Conservation (phyloP, 2,329 filamentous ascomycete species). For the Trichoderma endophyticum region DNA sequence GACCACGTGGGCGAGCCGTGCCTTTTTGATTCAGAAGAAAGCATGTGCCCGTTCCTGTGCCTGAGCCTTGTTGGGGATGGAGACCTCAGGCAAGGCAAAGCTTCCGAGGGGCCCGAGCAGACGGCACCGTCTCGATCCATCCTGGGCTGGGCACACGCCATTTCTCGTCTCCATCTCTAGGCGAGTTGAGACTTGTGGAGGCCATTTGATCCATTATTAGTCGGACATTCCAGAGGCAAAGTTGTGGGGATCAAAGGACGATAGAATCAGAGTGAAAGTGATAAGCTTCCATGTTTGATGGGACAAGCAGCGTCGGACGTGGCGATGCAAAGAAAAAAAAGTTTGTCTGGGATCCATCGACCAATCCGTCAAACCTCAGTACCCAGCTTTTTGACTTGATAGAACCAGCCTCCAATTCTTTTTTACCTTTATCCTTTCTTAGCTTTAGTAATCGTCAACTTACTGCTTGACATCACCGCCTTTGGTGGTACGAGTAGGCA, state of each 20-base stretch:
- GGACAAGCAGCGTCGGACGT: not conserved
- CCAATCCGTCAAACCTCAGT: not conserved
- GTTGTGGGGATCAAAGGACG: conserved; percentile 6
- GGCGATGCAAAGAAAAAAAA: not conserved
- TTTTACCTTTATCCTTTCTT: too few relatives aligned
- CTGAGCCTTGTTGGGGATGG: not conserved
- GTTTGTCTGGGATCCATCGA: not conserved
- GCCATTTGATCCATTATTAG: not conserved
- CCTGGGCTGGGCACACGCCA: conserved; percentile 3
- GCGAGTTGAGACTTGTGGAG: conserved; percentile 8
- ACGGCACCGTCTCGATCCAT: conserved; percentile 13
- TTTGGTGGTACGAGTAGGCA: not conserved
- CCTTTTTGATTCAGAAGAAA: not conserved
- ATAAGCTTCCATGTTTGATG: not conserved
- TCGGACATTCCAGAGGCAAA: conserved; percentile 16
- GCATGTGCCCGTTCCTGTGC: too few relatives aligned
- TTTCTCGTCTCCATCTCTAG: not conserved
- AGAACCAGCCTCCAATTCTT: not conserved
- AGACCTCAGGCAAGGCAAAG: not conserved
- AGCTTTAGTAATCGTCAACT: not conserved
- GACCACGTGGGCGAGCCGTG: conserved; percentile 13
- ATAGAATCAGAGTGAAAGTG: not conserved
- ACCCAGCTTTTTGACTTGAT: not conserved
- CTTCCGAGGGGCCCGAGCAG: conserved; percentile 16
- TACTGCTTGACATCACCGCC: not conserved